phyloP scores from a whole-genome alignment of 1,284 basidiomycete species.

The Ceratobasidium sp. region DNA sequence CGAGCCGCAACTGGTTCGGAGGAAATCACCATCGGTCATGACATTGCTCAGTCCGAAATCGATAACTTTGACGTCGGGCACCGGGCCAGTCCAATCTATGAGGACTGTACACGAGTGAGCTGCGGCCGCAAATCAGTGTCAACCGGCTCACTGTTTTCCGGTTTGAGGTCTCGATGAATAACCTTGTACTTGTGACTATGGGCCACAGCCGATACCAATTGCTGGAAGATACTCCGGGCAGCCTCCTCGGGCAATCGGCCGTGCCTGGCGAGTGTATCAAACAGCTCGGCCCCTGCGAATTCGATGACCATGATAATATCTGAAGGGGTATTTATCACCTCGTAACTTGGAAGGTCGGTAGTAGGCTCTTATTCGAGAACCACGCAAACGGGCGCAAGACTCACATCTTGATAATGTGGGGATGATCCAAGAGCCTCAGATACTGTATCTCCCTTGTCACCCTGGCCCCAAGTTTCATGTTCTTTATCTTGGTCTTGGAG shows the following conservation, averaged over 20 bases:
- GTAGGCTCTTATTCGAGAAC: background rate
- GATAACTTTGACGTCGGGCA: constrained; percentile 82
- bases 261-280: constrained; percentile 92
- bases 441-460: constrained; percentile 98
- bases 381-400: constrained; percentile 45
- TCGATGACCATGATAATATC: constrained; percentile 98
- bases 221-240: constrained; percentile 92
- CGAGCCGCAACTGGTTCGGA: constrained; percentile 93
- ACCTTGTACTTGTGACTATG: constrained; percentile 94
- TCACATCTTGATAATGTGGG: constrained; percentile 95
- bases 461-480: constrained; percentile 87
- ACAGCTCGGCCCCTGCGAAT: constrained; percentile 90
- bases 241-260: constrained; percentile 86
- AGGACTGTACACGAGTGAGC: constrained; percentile 19
- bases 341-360: constrained; percentile 69
- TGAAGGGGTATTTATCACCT: constrained; percentile 90
- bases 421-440: constrained; percentile 87
- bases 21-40: constrained; percentile 92
- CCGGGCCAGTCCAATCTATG: constrained; percentile 50
- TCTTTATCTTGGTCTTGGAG: constrained; percentile 91
- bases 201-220: constrained; percentile 94
- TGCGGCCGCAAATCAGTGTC: background rate
- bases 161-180: constrained; percentile 94
- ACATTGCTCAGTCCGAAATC: constrained; percentile 87
- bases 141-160: constrained; percentile 69